Conservation (phyloP, 208 protist species). For the Leishmania guyanensis region DNA sequence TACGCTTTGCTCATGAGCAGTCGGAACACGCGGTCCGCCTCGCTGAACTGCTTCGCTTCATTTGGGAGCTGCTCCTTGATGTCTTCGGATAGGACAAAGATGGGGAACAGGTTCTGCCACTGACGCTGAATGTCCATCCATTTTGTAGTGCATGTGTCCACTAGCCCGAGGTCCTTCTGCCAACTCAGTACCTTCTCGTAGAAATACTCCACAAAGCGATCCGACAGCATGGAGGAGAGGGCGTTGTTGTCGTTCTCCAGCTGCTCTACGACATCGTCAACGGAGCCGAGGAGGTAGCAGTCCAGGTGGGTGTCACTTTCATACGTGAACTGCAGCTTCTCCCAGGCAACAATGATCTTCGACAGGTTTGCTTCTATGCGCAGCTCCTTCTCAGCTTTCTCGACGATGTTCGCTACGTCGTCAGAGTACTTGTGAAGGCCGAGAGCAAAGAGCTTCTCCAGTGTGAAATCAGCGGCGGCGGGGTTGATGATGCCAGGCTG, state of each 20-base stretch:
- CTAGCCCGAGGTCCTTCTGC: constrained; percentile 95
- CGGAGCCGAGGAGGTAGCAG: constrained; percentile 86
- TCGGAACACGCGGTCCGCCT: constrained; percentile 91
- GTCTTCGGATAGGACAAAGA: constrained; percentile 98
- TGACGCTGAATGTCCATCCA: constrained; percentile 97
- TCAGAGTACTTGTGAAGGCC: constrained; percentile 97
- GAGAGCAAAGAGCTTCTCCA: constrained; percentile 96
- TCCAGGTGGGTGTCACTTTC: constrained; percentile 83
- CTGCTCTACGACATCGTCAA: constrained; percentile 96
- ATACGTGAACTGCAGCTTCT: constrained; percentile 93
- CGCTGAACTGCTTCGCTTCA: constrained; percentile 94
- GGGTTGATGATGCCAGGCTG: constrained; percentile 91
- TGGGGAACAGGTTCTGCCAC: constrained; percentile 98
- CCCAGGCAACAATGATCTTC: constrained; percentile 97
- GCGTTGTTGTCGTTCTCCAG: constrained; percentile 95
- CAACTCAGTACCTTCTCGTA: constrained; percentile 95
- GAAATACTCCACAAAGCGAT: constrained; percentile 97
- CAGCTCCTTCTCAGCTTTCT: constrained; percentile 97
- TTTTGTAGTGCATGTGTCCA: constrained; percentile 96
- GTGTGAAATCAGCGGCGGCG: constrained; percentile 89
- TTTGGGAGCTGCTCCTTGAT: constrained; percentile 97
- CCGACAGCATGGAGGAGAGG: constrained; percentile 96
- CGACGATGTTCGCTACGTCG: constrained; percentile 97
- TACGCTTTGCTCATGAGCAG: constrained; percentile 93
- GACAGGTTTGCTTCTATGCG: constrained; percentile 96